phyloP scores from a whole-genome alignment of 176 grass and related monocot species.

The Carex kokanica region DNA sequence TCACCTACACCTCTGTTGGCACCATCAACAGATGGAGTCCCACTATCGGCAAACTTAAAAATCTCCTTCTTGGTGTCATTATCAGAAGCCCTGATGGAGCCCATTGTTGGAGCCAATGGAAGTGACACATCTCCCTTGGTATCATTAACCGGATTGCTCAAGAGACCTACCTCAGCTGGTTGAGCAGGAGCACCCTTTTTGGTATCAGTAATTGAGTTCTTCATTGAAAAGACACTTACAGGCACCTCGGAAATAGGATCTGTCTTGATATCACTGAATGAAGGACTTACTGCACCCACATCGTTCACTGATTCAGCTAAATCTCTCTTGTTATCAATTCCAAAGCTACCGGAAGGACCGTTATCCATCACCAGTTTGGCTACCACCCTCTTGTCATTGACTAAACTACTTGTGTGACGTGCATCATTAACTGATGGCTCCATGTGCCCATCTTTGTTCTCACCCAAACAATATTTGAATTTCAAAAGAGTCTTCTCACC shows the following conservation, averaged over 20 bases:
- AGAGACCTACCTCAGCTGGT: not conserved
- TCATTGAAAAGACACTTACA: not conserved
- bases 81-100: not conserved
- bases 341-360: not conserved
- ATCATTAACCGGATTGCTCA: not conserved
- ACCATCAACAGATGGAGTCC: not conserved
- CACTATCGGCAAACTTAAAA: not conserved
- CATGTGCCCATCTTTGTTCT: slow-evolving; percentile 32
- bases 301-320: not conserved
- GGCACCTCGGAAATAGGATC: not conserved
- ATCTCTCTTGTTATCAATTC: not conserved
- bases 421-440: slow-evolving; percentile 15
- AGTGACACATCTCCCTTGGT: not conserved
- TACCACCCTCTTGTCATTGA: not conserved
- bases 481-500: slow-evolving; percentile 29
- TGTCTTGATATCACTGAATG: not conserved
- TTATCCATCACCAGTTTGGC: not conserved
- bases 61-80: not conserved
- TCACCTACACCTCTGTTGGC: not conserved
- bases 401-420: not conserved
- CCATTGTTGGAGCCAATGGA: not conserved
- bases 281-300: not conserved
- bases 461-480: slow-evolving; percentile 24
- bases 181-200: not conserved
- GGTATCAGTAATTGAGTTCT: not conserved